Conservation (phyloP, 31 red algal genomes). For the Porphyra umbilicalis region DNA sequence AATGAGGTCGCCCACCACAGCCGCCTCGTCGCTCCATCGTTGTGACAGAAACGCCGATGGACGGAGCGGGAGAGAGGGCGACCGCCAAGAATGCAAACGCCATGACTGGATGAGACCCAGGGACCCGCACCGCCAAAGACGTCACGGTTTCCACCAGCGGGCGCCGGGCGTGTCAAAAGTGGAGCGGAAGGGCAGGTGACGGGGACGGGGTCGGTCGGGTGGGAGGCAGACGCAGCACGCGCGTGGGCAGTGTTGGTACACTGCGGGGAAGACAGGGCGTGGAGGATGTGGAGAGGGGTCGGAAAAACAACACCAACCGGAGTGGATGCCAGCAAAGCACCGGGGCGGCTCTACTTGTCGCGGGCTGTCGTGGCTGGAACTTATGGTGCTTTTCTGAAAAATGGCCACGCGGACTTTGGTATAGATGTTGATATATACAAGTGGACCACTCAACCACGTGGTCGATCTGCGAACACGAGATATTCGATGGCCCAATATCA, state of each 20-base stretch:
- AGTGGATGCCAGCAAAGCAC: too few relatives aligned
- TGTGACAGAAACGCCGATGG: neutral
- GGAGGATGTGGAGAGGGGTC: neutral
- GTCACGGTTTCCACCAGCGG: neutral
- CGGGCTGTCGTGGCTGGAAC: too few relatives aligned
- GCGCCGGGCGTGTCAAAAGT: neutral
- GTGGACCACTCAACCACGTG: too few relatives aligned
- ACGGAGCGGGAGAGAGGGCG: neutral
- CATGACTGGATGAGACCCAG: neutral
- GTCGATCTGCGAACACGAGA: too few relatives aligned
- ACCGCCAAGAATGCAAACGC: neutral
- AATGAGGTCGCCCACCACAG: neutral
- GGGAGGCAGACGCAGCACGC: neutral
- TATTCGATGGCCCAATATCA: too few relatives aligned
- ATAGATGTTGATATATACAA: too few relatives aligned
- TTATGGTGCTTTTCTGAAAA: too few relatives aligned
- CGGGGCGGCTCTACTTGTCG: too few relatives aligned
- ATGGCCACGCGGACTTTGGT: too few relatives aligned
- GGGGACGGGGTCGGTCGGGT: neutral
- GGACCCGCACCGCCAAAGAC: neutral
- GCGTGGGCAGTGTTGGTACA: neutral
- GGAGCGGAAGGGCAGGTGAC: neutral
- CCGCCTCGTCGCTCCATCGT: neutral
- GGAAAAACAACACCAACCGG: too few relatives aligned
- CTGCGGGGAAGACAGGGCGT: neutral